phyloP scores from a whole-genome alignment of 176 grass and related monocot genomes.

The Aegilops sharonensis region DNA sequence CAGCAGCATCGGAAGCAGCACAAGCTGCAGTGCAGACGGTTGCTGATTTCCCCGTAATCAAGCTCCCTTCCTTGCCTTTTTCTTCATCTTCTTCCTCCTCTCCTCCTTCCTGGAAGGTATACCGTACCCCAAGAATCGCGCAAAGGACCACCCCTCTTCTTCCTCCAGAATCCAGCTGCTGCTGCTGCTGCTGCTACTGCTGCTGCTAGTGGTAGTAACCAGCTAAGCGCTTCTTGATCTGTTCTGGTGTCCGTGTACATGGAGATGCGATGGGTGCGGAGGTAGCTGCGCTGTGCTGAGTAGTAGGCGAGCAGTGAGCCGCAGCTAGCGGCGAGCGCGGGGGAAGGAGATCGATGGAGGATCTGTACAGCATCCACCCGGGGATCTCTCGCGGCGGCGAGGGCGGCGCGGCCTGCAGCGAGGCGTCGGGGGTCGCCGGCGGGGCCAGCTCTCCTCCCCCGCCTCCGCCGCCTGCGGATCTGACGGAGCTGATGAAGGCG shows the following conservation, averaged over 20 bases:
- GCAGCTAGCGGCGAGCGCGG: slow-evolving; percentile 1
- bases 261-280: slow-evolving; percentile 6
- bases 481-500: slow-evolving; percentile 81
- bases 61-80: background rate
- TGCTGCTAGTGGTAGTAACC: background rate
- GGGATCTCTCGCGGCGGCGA: slow-evolving; percentile 45
- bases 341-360: background rate
- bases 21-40: slow-evolving; percentile 49
- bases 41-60: slow-evolving; percentile 34
- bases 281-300: background rate
- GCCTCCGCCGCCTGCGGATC: slow-evolving; percentile 49
- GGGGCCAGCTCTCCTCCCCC: background rate
- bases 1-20: slow-evolving; percentile 5
- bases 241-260: slow-evolving; percentile 6
- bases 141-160: background rate
- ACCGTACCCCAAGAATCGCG: background rate
- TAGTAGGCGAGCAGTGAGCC: slow-evolving; percentile 2
- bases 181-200: background rate
- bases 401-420: slow-evolving; percentile 22
- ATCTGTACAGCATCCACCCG: slow-evolving; percentile 11
- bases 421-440: slow-evolving; percentile 38
- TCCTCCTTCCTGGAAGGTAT: slow-evolving; percentile 13
- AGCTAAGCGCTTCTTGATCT: background rate
- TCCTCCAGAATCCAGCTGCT: background rate
- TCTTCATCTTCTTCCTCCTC: background rate